Evolutionary conservation across 805 yeast genomes (phyloP), one percentile per base, ranked within the genome.

Genomic region (Yarrowia sp.): DNA sequence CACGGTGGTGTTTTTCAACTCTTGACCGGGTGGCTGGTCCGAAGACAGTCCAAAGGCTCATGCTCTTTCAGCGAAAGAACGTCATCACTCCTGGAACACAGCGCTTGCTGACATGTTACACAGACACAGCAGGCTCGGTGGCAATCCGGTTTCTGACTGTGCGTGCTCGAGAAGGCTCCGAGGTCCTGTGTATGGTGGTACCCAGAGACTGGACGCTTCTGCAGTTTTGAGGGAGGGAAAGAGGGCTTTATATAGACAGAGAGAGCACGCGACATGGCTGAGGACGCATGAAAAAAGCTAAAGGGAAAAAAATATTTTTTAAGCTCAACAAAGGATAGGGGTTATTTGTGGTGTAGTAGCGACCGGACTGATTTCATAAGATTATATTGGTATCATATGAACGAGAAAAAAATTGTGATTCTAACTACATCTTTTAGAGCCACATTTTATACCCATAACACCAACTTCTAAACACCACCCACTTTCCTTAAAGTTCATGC

Each of bases 161-260:
- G 18, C 10, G 49, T 42, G 49, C 49, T 29, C 25, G 32, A 44
- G 36, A 44, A 44, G 51, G 51, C 51, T 18, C 51, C 51, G 2
- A 5, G 51, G 35, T 29, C 24, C 51, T 12, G 51, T 44, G 51
- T 44, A 18, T 29, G 31, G 25, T 16, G 18, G 16, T 18, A 44
- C 51, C 51, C 51, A 29, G 8, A 29, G 35, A 29, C 51, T 44
- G 51, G 51, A 44, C 51, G 51, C 51, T 44, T 44, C 51, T 44
- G 51, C 16, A 6, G 18, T n/a, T 24, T 18, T 6, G 8, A 44
- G 24, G 6, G 16, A 14, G 35, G 25, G 25, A 3, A 12, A 8
- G 21, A 25, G 51, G 51, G 25, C 10, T 44, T 27, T 29, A 44
- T 44, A 44, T 44, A 44, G 51, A 27, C 22, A n/a, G 24, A 6